These are phyloP conservation scores for Hansenula anomala DNA, from an alignment of 1,139 yeast genomes.

Conservation along the genomic window DNA sequence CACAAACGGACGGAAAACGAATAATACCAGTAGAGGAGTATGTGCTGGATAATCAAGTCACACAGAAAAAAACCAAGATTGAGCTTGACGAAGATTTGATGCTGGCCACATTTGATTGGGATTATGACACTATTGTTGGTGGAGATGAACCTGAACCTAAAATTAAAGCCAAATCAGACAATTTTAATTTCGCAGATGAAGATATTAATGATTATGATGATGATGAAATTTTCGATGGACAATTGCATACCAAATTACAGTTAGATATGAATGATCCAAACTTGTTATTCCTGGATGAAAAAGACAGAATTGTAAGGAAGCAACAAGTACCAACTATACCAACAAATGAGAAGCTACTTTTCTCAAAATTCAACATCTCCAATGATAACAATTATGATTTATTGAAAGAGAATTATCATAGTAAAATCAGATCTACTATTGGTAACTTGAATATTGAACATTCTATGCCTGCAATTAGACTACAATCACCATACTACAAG, in stretches of 20 bases:
- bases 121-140: slow-evolving; percentile 59
- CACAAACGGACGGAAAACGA: slow-evolving; percentile 11
- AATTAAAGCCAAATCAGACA: too few relatives aligned
- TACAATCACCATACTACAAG: slow-evolving; percentile 90
- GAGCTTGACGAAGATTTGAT: slow-evolving; percentile 50
- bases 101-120: slow-evolving; percentile 82
- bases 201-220: slow-evolving; percentile 52
- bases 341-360: slow-evolving; percentile 41
- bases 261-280: slow-evolving; percentile 88
- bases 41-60: slow-evolving; percentile 7
- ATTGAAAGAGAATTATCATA: slow-evolving; percentile 79
- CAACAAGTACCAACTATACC: slow-evolving; percentile 39
- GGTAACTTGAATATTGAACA: slow-evolving; percentile 92
- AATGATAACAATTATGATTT: slow-evolving; percentile 85
- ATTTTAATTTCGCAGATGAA: too few relatives aligned
- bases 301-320: slow-evolving; percentile 15
- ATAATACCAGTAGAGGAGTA: slow-evolving; percentile 12
- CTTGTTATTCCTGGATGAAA: slow-evolving; percentile 56
- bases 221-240: slow-evolving; percentile 77
- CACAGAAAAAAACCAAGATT: slow-evolving; percentile 10
- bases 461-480: slow-evolving; percentile 77
- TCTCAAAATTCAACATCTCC: slow-evolving; percentile 68
- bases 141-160: slow-evolving; percentile 33
- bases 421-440: slow-evolving; percentile 88
- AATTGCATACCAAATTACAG: slow-evolving; percentile 42